phyloP scores from a whole-genome alignment of 306 rosid genomes.

The Rosa multiflora region DNA sequence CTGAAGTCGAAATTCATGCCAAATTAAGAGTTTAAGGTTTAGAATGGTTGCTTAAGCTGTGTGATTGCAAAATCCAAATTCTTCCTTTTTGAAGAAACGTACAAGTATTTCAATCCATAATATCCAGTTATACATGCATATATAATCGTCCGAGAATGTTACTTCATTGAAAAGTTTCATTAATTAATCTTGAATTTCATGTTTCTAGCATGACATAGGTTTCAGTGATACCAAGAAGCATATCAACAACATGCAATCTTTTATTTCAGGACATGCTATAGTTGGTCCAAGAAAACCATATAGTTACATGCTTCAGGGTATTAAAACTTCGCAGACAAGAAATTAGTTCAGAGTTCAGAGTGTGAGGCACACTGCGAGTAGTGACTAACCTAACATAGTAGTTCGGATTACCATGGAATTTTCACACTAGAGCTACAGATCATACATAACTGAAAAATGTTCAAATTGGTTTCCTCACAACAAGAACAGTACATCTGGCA shows the following conservation, averaged over 20 bases:
- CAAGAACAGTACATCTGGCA: constrained; percentile 42
- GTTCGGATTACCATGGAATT: background rate
- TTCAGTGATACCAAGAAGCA: background rate
- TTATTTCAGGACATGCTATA: background rate
- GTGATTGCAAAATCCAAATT: background rate
- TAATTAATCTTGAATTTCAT: background rate
- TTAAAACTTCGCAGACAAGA: background rate
- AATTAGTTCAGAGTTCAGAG: background rate
- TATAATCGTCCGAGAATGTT: background rate
- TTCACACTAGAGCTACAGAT: background rate
- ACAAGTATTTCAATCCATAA: background rate
- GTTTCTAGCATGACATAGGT: no score
- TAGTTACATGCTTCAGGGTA: background rate
- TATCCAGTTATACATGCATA: background rate
- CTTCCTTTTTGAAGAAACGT: background rate
- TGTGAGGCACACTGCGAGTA: background rate
- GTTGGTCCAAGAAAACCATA: background rate
- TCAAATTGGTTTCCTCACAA: constrained; percentile 29
- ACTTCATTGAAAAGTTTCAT: background rate
- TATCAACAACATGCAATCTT: background rate
- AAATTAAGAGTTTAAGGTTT: background rate
- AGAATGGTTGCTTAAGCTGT: background rate
- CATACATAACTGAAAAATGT: background rate
- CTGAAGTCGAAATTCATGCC: background rate
- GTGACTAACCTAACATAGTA: background rate